phyloP scores from a whole-genome alignment of 192 early-diverging fungal species.

The Coemansia sp. region DNA sequence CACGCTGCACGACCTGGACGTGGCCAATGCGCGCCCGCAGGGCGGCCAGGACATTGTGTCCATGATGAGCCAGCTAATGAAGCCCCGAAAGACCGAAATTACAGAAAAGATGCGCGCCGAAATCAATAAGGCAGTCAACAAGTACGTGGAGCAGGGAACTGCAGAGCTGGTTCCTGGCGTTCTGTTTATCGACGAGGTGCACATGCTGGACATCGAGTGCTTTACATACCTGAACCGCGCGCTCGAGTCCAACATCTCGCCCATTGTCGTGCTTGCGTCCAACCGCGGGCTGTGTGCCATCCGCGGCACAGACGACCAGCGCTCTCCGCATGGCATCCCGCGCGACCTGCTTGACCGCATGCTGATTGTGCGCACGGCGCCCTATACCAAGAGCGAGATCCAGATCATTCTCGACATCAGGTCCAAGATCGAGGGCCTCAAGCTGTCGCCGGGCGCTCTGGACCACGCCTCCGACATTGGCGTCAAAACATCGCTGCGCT shows the following conservation, averaged over 20 bases:
- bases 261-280: slow-evolving; percentile 97
- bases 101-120: slow-evolving; percentile 97
- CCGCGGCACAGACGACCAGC: slow-evolving; percentile 71
- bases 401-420: slow-evolving; percentile 88
- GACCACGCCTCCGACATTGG: slow-evolving; percentile 82
- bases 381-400: slow-evolving; percentile 90
- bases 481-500: slow-evolving; percentile 85
- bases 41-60: slow-evolving; percentile 98
- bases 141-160: slow-evolving; percentile 96
- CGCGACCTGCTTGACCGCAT: slow-evolving; percentile 94
- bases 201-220: slow-evolving; percentile 99
- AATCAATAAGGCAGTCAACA: slow-evolving; percentile 99
- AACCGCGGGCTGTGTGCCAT: slow-evolving; percentile 91
- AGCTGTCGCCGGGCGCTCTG: slow-evolving; percentile 72
- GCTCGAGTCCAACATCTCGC: slow-evolving; percentile 89
- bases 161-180: slow-evolving; percentile 98
- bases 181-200: slow-evolving; percentile 98
- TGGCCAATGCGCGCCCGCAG: slow-evolving; percentile 93
- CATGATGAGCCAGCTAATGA: slow-evolving; percentile 97
- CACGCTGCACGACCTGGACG: slow-evolving; percentile 95
- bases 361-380: slow-evolving; percentile 91
- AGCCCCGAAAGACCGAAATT: slow-evolving; percentile 99
- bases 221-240: slow-evolving; percentile 99
- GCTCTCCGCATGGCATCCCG: slow-evolving; percentile 92
- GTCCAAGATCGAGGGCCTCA: slow-evolving; percentile 84